Percentiles rank a stretch among this genome's conserved stretches.
phyloP scores from a whole-genome alignment of 192 early-diverging fungal genomes.

The Coemansia sp. region DNA sequence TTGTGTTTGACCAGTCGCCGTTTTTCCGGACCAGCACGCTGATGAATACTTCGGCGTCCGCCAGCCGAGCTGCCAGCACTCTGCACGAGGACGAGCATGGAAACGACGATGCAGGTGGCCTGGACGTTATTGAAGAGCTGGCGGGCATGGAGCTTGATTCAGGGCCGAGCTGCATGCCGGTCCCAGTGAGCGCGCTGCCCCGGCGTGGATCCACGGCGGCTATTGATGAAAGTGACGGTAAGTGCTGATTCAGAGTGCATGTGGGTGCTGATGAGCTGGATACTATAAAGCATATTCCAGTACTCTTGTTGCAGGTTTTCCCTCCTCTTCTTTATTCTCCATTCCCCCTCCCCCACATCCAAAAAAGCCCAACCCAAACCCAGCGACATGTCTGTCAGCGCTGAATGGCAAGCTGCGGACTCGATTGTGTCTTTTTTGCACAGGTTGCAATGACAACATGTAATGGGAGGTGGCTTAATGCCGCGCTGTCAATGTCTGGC shows the following conservation, averaged over 20 bases:
- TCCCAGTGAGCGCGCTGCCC: neutral
- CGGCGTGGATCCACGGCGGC: neutral
- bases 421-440: neutral
- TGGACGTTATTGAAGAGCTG: neutral
- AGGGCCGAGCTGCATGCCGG: constrained; percentile 5
- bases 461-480: constrained; percentile 9
- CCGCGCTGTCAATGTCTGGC: neutral
- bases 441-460: neutral
- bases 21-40: constrained; percentile 28
- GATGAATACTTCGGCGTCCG: neutral
- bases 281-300: neutral
- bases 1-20: constrained; percentile 47
- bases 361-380: too few species aligned
- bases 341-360: neutral
- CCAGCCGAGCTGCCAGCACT: constrained; percentile 7
- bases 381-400: neutral
- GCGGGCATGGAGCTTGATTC: neutral
- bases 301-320: too few species aligned
- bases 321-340: neutral
- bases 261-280: neutral
- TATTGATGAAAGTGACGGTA: neutral
- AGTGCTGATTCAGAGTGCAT: neutral
- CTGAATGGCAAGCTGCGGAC: neutral
- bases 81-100: constrained; percentile 8
- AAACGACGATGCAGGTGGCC: neutral